Base-by-base conservation (phyloP, 192 early-diverging fungal genomes). In the Phycomyces nitens region DNA sequence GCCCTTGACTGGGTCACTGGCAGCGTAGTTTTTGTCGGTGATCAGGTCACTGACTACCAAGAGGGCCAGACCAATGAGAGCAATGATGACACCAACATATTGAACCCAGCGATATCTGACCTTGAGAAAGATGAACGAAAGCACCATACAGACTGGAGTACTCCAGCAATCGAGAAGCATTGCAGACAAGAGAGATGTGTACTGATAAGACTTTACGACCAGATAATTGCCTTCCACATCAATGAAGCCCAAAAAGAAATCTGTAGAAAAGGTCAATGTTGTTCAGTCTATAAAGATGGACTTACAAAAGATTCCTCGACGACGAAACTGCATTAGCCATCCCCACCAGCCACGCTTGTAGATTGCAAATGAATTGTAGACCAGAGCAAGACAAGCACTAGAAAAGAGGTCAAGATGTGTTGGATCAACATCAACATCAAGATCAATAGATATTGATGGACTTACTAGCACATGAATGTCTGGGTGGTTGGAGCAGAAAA, bases 221-320 rank as follows among this genome's bases (percentile, higher is more conserved):
- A 92, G 89, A 62, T 87, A 92, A 60, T 92, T 92, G 66, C 87
- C 90, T 70, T 92, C 89, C 2, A 92, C 88, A 70, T 92, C 90
- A 14, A 87, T 83, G 9, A 84, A 58, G 0, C 81, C 84, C 66
- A 92, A 68, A 4, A 89, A 41, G 21, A 89, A 64, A 40, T 85
- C 77, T 77, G n/a, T n/a, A n/a, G n/a, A n/a, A n/a, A n/a, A n/a
- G n/a, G n/a, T n/a, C n/a, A n/a, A n/a, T n/a, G n/a, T n/a, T n/a
- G n/a, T n/a, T n/a, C n/a, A n/a, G 38, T 5, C 21, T 49, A 10
- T n/a, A n/a, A n/a, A n/a, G n/a, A n/a, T n/a, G 29, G 22, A 73
- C 76, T 72, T 78, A 80, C 78, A 82, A 12, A 67, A 67, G n/a
- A 71, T 59, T 3, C 71, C 73, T 49, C 81, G 65, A 23, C 69